Evolutionary conservation across 352 stramenopile species (phyloP), one percentile per base, ranked within the genome.

Genomic region (Phytophthora sp.): DNA sequence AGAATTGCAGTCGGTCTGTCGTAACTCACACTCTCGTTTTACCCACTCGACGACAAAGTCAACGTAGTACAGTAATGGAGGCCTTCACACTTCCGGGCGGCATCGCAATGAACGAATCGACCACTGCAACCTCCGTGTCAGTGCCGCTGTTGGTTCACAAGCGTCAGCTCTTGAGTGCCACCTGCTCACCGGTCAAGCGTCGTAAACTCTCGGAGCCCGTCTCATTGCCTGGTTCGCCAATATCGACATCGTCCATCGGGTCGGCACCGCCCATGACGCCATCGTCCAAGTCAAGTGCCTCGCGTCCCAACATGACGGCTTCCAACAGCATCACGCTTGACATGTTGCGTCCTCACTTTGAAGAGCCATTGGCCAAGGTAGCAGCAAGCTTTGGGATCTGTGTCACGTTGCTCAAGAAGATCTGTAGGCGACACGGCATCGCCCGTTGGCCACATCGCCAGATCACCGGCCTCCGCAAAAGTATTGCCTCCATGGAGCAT

Each of bases 401-500:
- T 50, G 83, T 91, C 15, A 95, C 88, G 24, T 63, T 95, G 23
- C 74, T 95, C 12, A 95, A 94, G 76, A 94, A 94, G 52, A 92
- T 94, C 57, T 95, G 88, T 63, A 75, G 88, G 23, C 83, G 87
- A 47, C 80, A 93, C 42, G 83, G 86, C 23, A 89, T 95, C 47
- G 78, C 84, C 1, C 84, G 86, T 13, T 95, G 88, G 88, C 88
- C 88, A 20, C 85, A 94, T 63, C 86, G 88, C 16, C 86, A 94
- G 69, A 94, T 95, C 79, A 91, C 84, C 6, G 86, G 84, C n/a
- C 72, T 95, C 27, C 84, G 87, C 58, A 95, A 95, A 61, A 93
- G 84, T 70, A 94, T 95, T 51, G 68, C 82, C 16, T 94, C 85
- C 20, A 94, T 95, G 84, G 85, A 95, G 51, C 83, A 94, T 33